Evolutionary conservation across 768 basidiomycete species (phyloP).

Genomic region (Kwoniella botswanensis): DNA sequence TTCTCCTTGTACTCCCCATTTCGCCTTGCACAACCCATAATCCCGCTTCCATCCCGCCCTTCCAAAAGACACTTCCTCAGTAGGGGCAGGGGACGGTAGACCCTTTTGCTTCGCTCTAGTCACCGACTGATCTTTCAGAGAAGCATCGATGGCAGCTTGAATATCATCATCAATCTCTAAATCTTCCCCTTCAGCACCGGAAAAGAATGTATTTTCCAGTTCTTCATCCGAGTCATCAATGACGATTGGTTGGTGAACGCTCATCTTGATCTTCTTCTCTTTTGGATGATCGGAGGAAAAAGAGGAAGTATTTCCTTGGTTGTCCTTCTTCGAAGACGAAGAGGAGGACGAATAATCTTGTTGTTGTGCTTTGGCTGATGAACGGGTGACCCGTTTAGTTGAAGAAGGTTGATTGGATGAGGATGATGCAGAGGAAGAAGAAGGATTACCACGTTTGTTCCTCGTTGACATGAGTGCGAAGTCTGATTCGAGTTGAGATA

Average conservation of each 20-base stretch:
- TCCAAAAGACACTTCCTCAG: slow-evolving; percentile 11
- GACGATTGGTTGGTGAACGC: not conserved
- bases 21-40: slow-evolving; percentile 10
- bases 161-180: slow-evolving; percentile 13
- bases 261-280: slow-evolving; percentile 1
- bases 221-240: slow-evolving; percentile 6
- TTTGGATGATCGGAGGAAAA: not conserved
- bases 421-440: not conserved
- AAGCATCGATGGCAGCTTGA: slow-evolving; percentile 12
- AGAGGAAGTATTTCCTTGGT: not conserved
- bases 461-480: slow-evolving; percentile 7
- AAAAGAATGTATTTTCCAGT: not conserved
- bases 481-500: not conserved
- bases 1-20: slow-evolving; percentile 13
- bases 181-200: slow-evolving; percentile 5
- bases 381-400: not conserved
- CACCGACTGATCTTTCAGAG: slow-evolving; percentile 3
- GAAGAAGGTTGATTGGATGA: slow-evolving; percentile 1
- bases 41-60: slow-evolving; percentile 33
- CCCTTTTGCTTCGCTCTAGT: not conserved
- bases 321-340: too few species aligned
- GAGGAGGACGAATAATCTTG: not conserved
- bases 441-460: not conserved
- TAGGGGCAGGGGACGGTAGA: slow-evolving; percentile 6
- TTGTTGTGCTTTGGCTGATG: not conserved